Evolutionary conservation across 1,284 basidiomycete species (phyloP), one percentile per base, ranked within the genome.

Genomic region (Heterobasidion parviporum): DNA sequence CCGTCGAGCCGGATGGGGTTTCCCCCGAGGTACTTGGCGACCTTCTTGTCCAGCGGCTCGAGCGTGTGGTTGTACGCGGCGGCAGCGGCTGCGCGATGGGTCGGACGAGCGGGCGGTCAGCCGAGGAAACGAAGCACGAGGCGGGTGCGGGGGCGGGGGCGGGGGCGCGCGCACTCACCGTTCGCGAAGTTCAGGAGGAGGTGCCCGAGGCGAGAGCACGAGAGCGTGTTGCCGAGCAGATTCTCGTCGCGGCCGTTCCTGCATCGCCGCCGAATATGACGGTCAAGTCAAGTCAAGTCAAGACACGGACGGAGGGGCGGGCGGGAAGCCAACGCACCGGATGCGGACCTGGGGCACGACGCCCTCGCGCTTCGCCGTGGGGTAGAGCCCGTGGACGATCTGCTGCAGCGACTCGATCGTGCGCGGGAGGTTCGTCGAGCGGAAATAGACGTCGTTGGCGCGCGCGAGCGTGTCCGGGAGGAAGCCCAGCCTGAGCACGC

Each of bases 331-430:
- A 8, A 57, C 70, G 36, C 63, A 86, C 86, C 86, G 76, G 54
- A 87, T 70, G 48, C 80, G 70, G 36, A 88, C 66, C 0, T 74
- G 67, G 8, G 85, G 84, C n/a, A 74, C 62, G 8, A 76, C 70
- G 15, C 70, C 68, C 12, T 70, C 67, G 58, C 79, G 80, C 64
- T 81, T 80, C 3, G 70, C 61, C 14, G 71, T 69, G 3, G 87
- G 87, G 61, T 89, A 90, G 53, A 90, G 66, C 4, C 89, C 89
- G 54, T 84, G 77, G 20, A 89, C 74, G 45, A 90, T 74, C 62
- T 92, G 83, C 62, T 90, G 84, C 14, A 92, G 70, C 2, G 85
- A 87, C 64, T 92, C 88, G 26, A 87, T 82, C 6, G 90, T 93
- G 38, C 90, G 78, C 1, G 85, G 78, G 66, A 92, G 81, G 64